These are phyloP conservation scores for Podospora pseudopauciseta DNA, from an alignment of 495 filamentous ascomycete genomes.

Conservation along the genomic window DNA sequence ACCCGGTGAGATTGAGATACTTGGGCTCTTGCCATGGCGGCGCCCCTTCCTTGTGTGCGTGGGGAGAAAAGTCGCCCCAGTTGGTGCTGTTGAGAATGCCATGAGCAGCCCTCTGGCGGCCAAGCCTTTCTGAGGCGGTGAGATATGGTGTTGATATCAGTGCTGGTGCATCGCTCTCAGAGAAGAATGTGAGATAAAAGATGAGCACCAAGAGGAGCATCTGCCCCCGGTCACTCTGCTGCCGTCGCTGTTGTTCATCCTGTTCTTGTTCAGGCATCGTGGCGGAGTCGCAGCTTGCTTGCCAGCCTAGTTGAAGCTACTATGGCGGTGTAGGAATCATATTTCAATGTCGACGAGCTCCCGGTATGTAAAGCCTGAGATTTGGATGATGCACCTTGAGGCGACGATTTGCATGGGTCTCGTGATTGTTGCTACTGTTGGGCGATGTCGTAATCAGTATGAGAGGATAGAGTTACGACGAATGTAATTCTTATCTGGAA, in stretches of 20 bases:
- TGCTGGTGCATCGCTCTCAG: constrained; percentile 37
- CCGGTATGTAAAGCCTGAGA: background rate
- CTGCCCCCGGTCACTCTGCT: constrained; percentile 20
- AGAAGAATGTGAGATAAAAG: constrained; percentile 41
- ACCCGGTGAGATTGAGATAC: constrained; percentile 75
- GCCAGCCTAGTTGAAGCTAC: constrained; percentile 4
- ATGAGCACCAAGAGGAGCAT: constrained; percentile 39
- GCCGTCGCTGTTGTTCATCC: constrained; percentile 26
- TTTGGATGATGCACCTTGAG: background rate
- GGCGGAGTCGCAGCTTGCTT: background rate
- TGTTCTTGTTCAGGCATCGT: constrained; percentile 39
- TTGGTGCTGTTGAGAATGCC: constrained; percentile 63
- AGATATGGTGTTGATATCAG: constrained; percentile 40
- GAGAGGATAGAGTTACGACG: background rate
- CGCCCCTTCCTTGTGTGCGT: constrained; percentile 24
- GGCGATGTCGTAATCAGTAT: background rate
- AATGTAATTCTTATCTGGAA: background rate
- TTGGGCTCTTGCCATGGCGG: constrained; percentile 33
- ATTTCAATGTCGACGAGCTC: background rate
- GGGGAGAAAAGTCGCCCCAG: constrained; percentile 70
- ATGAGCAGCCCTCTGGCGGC: constrained; percentile 55
- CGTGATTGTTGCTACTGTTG: background rate
- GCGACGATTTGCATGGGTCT: background rate
- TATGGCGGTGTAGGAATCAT: constrained; percentile 1
- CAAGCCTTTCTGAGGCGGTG: constrained; percentile 35